Percentiles rank a stretch among this genome's conserved stretches.
These are phyloP conservation scores for Sporisorium sorghi DNA, from an alignment of 1,284 basidiomycete species.

Conservation along the genomic window DNA sequence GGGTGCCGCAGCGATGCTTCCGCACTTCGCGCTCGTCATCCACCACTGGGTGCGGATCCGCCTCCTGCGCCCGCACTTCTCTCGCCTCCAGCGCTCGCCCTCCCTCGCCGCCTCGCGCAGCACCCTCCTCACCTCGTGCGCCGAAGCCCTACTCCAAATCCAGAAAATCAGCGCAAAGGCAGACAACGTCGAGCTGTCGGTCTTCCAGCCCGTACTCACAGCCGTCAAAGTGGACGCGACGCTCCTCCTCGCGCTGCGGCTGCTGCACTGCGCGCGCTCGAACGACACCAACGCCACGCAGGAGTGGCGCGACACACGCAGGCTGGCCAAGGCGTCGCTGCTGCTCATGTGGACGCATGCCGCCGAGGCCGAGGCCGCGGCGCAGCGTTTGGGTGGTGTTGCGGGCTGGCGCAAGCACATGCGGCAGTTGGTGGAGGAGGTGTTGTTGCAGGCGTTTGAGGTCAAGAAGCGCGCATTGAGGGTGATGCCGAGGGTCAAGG, in stretches of 20 bases:
- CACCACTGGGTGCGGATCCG: slow-evolving; percentile 46
- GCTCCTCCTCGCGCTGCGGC: slow-evolving; percentile 33
- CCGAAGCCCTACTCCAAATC: slow-evolving; percentile 30
- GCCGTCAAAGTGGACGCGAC: slow-evolving; percentile 34
- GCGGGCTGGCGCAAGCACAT: slow-evolving; percentile 19
- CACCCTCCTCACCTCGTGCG: slow-evolving; percentile 30
- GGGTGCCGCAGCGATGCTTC: slow-evolving; percentile 27
- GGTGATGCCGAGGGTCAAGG: slow-evolving; percentile 27
- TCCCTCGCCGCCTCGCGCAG: slow-evolving; percentile 16
- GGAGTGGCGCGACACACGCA: slow-evolving; percentile 24
- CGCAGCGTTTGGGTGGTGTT: slow-evolving; percentile 15
- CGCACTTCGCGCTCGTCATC: slow-evolving; percentile 33
- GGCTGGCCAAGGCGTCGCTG: slow-evolving; percentile 23
- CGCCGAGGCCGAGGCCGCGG: slow-evolving; percentile 14
- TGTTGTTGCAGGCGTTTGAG: slow-evolving; percentile 27
- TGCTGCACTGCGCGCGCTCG: slow-evolving; percentile 14
- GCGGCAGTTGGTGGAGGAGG: slow-evolving; percentile 33
- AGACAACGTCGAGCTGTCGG: slow-evolving; percentile 41
- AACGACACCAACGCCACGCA: slow-evolving; percentile 24
- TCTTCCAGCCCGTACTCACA: slow-evolving; percentile 38
- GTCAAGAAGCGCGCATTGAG: slow-evolving; percentile 22
- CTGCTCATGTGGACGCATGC: slow-evolving; percentile 37
- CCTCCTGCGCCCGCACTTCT: slow-evolving; percentile 26
- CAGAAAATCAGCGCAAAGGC: slow-evolving; percentile 31
- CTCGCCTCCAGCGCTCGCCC: slow-evolving; percentile 11